These are phyloP conservation scores for Chlamydomonas reinhardtii DNA, from an alignment of 163 green algal genomes.

Conservation along the genomic window DNA sequence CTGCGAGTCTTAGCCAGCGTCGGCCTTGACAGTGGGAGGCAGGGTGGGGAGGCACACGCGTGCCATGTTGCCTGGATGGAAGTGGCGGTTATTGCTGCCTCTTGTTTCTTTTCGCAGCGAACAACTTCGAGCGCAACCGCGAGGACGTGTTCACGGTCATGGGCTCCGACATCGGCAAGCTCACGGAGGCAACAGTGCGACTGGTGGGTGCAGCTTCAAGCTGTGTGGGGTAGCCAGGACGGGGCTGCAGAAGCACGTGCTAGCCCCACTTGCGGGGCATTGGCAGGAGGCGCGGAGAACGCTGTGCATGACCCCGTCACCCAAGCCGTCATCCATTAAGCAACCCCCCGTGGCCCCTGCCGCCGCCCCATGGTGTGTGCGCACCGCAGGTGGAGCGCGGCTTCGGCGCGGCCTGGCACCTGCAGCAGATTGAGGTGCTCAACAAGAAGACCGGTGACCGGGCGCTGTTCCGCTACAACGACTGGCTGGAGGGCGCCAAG, in stretches of 20 bases:
- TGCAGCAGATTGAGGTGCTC: conserved; percentile 59
- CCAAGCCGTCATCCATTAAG: too few species aligned
- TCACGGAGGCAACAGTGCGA: conserved; percentile 57
- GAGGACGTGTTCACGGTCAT: conserved; percentile 46
- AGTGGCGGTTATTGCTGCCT: too few species aligned
- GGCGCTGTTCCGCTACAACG: conserved; percentile 54
- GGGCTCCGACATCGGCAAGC: conserved; percentile 50
- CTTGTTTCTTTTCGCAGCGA: neutral
- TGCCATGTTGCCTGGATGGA: too few species aligned
- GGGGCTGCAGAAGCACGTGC: too few species aligned
- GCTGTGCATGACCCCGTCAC: too few species aligned
- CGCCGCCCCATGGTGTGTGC: neutral
- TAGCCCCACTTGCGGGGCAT: too few species aligned
- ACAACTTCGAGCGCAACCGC: conserved; percentile 37
- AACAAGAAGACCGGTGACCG: conserved; percentile 62
- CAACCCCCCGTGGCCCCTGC: too few species aligned
- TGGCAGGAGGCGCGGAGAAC: too few species aligned
- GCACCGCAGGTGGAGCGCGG: conserved; percentile 43
- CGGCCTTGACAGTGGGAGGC: too few species aligned
- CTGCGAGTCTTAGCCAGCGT: too few species aligned
- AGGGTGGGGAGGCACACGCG: too few species aligned
- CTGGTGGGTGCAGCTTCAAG: conserved; percentile 55
- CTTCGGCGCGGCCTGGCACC: conserved; percentile 55
- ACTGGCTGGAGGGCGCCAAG: conserved; percentile 61
- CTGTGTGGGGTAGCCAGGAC: too few species aligned